Evolutionary conservation across 2,329 filamentous ascomycete species (phyloP).

Genomic region (Epichloe gansuensis): DNA sequence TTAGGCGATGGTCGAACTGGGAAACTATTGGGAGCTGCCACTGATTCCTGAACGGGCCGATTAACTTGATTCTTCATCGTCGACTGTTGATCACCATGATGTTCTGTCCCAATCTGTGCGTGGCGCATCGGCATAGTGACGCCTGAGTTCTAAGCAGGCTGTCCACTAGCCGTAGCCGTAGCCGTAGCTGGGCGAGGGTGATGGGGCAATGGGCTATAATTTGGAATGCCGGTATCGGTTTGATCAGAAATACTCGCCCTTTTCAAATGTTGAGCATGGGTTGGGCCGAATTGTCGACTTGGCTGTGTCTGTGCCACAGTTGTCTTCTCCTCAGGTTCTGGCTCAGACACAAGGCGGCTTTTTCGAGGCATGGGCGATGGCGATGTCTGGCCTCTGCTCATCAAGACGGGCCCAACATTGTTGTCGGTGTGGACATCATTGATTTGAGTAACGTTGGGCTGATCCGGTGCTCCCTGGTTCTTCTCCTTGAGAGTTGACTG

Average conservation of each 20-base stretch:
- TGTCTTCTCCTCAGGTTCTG: neutral
- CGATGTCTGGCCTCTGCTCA: neutral
- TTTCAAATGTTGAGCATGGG: neutral
- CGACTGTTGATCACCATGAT: neutral
- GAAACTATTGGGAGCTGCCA: neutral
- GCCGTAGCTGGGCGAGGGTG: neutral
- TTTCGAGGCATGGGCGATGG: constrained; percentile 4
- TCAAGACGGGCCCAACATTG: neutral
- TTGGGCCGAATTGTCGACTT: neutral
- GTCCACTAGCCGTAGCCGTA: constrained; percentile 2
- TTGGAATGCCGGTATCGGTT: neutral
- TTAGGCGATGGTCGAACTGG: neutral
- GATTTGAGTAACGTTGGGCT: neutral
- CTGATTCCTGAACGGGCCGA: neutral
- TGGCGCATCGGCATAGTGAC: neutral
- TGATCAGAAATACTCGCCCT: neutral
- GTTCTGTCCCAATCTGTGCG: neutral
- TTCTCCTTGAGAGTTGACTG: neutral
- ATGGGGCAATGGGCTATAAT: neutral
- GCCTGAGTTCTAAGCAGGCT: constrained; percentile 11
- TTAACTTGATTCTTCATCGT: neutral
- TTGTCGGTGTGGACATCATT: neutral
- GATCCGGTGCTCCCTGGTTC: neutral
- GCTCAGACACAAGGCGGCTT: neutral
- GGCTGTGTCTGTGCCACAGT: no score